These are phyloP conservation scores for Schizonepeta tenuifolia DNA, from an alignment of 257 asterid genomes.

Conservation along the genomic window DNA sequence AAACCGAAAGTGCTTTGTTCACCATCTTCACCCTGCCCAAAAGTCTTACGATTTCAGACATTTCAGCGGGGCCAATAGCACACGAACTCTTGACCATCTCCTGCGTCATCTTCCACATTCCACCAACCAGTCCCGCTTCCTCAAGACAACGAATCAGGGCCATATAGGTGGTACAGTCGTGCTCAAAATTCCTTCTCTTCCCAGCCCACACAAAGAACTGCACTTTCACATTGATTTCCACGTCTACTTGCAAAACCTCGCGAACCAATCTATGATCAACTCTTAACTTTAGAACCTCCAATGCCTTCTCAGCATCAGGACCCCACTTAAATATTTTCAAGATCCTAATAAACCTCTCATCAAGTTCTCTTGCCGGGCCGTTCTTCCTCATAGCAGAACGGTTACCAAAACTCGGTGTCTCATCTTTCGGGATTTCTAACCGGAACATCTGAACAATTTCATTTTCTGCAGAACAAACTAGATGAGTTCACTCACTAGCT, in stretches of 20 bases:
- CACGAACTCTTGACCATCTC: slow-evolving; percentile 75
- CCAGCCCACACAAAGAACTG: slow-evolving; percentile 93
- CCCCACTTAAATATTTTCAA: slow-evolving; percentile 97
- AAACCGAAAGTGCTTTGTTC: slow-evolving; percentile 65
- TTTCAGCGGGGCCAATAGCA: slow-evolving; percentile 58
- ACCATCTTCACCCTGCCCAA: slow-evolving; percentile 85
- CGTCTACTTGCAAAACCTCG: slow-evolving; percentile 75
- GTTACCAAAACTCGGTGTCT: slow-evolving; percentile 31
- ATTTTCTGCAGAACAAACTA: slow-evolving; percentile 53
- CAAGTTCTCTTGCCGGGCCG: slow-evolving; percentile 56
- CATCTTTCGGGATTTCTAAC: slow-evolving; percentile 59
- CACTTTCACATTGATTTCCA: slow-evolving; percentile 74
- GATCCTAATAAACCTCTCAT: slow-evolving; percentile 85
- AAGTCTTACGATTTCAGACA: slow-evolving; percentile 63
- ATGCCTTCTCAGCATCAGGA: slow-evolving; percentile 86
- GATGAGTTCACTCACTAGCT: slow-evolving; percentile 10
- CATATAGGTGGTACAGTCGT: slow-evolving; percentile 71
- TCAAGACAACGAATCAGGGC: slow-evolving; percentile 72
- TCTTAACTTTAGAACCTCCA: slow-evolving; percentile 74
- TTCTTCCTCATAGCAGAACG: slow-evolving; percentile 36
- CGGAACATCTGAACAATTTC: slow-evolving; percentile 87
- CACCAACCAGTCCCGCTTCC: slow-evolving; percentile 67
- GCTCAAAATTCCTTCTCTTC: slow-evolving; percentile 80
- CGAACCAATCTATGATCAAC: slow-evolving; percentile 77
- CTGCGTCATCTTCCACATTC: slow-evolving; percentile 78